Evolutionary conservation across 106 monocot species (phyloP).

Genomic region (Platanthera zijinensis): DNA sequence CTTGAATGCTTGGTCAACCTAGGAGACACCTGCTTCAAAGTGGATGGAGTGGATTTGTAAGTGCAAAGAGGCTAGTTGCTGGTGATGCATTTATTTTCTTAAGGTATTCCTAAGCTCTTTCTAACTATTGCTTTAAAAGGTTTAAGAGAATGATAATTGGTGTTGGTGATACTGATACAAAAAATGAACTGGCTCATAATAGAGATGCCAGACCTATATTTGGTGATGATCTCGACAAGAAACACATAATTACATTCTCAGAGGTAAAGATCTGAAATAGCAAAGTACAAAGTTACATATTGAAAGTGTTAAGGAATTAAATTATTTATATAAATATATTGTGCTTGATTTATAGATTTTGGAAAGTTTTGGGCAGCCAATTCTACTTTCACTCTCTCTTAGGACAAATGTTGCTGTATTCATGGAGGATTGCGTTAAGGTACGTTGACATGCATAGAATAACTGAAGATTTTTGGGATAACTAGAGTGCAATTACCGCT

Average conservation of each 20-base stretch:
- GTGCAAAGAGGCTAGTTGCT: too few relatives aligned
- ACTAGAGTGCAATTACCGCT: slow-evolving; percentile 54
- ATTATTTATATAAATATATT: background rate
- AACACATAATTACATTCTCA: slow-evolving; percentile 71
- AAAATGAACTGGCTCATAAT: too few relatives aligned
- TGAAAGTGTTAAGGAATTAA: background rate
- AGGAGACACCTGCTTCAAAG: too few relatives aligned
- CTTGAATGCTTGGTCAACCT: too few relatives aligned
- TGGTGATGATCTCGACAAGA: slow-evolving; percentile 68
- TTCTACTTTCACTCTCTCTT: slow-evolving; percentile 77
- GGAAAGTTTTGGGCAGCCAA: slow-evolving; percentile 48
- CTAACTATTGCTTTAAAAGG: too few relatives aligned
- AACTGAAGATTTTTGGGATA: slow-evolving; percentile 94
- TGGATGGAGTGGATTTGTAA: too few relatives aligned
- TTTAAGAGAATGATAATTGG: too few relatives aligned
- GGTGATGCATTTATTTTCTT: too few relatives aligned
- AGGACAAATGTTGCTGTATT: slow-evolving; percentile 45
- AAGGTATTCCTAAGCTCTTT: too few relatives aligned
- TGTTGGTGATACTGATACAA: too few relatives aligned
- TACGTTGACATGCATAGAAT: slow-evolving; percentile 85
- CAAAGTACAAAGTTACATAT: background rate
- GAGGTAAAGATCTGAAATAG: slow-evolving; percentile 35
- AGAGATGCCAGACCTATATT: slow-evolving; percentile 22
- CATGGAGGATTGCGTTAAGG: slow-evolving; percentile 43
- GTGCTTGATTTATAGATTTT: slow-evolving; percentile 37